phyloP scores from a whole-genome alignment of 2,329 filamentous ascomycete genomes.

The Botrytis paeoniae region DNA sequence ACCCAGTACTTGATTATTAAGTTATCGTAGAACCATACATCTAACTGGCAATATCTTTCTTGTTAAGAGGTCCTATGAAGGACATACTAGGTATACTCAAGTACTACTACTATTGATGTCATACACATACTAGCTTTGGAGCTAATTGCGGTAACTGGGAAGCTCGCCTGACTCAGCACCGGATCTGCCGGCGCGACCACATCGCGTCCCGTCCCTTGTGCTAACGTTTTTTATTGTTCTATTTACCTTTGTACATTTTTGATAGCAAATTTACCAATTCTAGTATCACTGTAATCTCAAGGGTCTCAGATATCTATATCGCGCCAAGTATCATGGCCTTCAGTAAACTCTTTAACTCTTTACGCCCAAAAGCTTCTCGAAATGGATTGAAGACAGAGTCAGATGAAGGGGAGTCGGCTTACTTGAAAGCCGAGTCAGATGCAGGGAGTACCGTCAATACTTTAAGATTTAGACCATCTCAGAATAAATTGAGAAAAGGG shows the following conservation, averaged over 20 bases:
- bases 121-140: background rate
- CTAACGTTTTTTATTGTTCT: background rate
- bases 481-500: conserved; percentile 17
- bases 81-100: background rate
- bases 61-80: background rate
- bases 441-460: conserved; percentile 3
- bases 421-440: conserved; percentile 14
- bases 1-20: background rate
- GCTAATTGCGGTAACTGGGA: conserved; percentile 7
- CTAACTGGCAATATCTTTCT: background rate
- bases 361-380: conserved; percentile 13
- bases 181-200: conserved; percentile 1
- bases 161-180: conserved; percentile 16
- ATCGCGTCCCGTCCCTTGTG: conserved; percentile 4
- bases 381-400: conserved; percentile 8
- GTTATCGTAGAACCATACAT: background rate
- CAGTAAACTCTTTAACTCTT: conserved; percentile 11
- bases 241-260: background rate
- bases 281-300: background rate
- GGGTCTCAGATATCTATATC: background rate
- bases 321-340: conserved; percentile 6
- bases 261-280: background rate
- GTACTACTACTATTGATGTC: background rate
- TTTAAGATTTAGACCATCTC: conserved; percentile 11
- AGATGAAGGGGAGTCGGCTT: background rate